A percentile compares a stretch with the other conserved stretches of the same genome.
Evolutionary conservation across 1,284 basidiomycete species (phyloP).

Genomic region (Xerocomus nothofagi): DNA sequence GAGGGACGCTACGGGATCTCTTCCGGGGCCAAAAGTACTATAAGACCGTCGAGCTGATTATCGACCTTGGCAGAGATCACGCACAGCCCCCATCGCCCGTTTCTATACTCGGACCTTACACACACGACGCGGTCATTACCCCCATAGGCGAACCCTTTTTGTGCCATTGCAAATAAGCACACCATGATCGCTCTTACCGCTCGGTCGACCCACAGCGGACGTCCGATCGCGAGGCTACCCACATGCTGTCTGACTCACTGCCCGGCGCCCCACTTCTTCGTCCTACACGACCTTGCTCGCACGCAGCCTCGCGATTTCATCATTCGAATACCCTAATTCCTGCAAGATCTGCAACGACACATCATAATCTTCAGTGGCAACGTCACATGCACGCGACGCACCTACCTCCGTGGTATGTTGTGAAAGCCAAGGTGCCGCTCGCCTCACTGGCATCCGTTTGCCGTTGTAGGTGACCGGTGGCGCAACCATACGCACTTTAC

Average conservation of each 20-base stretch:
- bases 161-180: slow-evolving; percentile 28
- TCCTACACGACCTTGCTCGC: slow-evolving; percentile 52
- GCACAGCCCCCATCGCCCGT: slow-evolving; percentile 22
- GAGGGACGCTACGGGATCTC: slow-evolving; percentile 15
- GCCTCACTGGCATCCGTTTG: slow-evolving; percentile 69
- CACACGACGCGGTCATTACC: slow-evolving; percentile 13
- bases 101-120: slow-evolving; percentile 23
- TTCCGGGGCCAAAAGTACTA: slow-evolving; percentile 30
- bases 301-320: slow-evolving; percentile 56
- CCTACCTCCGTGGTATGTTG: slow-evolving; percentile 79
- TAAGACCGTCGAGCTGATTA: slow-evolving; percentile 35
- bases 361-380: slow-evolving; percentile 2
- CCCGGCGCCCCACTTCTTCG: slow-evolving; percentile 26
- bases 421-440: slow-evolving; percentile 82
- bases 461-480: slow-evolving; percentile 91
- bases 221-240: slow-evolving; percentile 22
- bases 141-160: slow-evolving; percentile 25
- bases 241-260: neutral
- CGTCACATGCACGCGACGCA: slow-evolving; percentile 9
- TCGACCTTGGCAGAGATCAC: slow-evolving; percentile 32
- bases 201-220: slow-evolving; percentile 34
- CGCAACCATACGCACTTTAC: slow-evolving; percentile 82
- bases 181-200: slow-evolving; percentile 20
- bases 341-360: slow-evolving; percentile 51
- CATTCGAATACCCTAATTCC: slow-evolving; percentile 66